Evolutionary conservation across 495 filamentous ascomycete species (phyloP), one percentile per base, ranked within the genome.

Genomic region (Talaromyces wortmannii): DNA sequence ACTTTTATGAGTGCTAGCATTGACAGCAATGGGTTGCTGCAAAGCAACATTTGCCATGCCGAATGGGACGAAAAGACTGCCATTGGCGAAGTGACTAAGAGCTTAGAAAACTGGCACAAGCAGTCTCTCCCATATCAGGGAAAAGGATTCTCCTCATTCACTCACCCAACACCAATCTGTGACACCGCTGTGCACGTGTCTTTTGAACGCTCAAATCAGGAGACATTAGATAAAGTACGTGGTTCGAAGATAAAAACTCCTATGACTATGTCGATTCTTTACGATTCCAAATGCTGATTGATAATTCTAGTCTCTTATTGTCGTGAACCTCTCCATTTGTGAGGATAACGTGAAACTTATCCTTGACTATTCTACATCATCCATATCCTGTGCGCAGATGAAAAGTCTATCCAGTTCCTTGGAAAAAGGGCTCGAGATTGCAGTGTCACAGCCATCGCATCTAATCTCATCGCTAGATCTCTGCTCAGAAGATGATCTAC

Each of bases 1-100:
- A 60, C 61, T 32, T 77, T 77, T 57, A 70, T 40, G 36, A 40
- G 36, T 40, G 13, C 36, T 40, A 23, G 23, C 23, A 5, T 40
- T 8, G 13, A 8, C 36, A 8, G 36, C 8, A 40, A 13, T 40
- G 36, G 13, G 8, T 40, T 5, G 8, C 8, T 40, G 36, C 36
- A 40, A 13, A 40, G 13, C 36, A 40, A 40, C 13, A 8, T 40
- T 13, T 40, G 36, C 36, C 36, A 40, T 40, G 36, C 13, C 36
- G 36, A 40, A 40, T 40, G 36, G 36, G 36, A 40, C 8, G 36
- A 13, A 40, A 13, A 40, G 36, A 40, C 36, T 13, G 13, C 36
- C 5, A 5, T 40, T 40, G 36, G 36, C 5, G 36, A 40, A 40
- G 36, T 13, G 8, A 13, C 36, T 13, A 13, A 40, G 8, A 8